phyloP scores from a whole-genome alignment of 345 rosid genomes.

The Citrus trifoliata region DNA sequence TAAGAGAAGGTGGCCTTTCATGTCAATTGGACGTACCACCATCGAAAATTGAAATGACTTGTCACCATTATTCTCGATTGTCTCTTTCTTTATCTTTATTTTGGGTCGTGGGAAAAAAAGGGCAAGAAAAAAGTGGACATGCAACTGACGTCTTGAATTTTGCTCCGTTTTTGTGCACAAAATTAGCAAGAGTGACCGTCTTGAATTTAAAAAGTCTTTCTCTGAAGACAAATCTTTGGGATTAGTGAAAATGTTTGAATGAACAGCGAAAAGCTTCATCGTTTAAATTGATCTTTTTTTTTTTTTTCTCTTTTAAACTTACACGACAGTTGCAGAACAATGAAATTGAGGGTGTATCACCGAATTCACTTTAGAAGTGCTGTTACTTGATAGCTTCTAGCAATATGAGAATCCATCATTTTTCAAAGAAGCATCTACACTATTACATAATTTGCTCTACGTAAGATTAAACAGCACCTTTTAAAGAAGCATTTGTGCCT shows the following conservation, averaged over 20 bases:
- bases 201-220: too few species aligned
- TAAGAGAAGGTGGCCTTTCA: constrained; percentile 14
- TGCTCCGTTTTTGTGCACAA: neutral
- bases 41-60: constrained; percentile 14
- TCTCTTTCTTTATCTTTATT: neutral
- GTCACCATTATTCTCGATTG: neutral
- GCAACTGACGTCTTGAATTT: neutral
- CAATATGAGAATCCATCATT: neutral
- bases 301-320: neutral
- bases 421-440: neutral
- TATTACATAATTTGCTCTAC: neutral
- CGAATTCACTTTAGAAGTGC: neutral
- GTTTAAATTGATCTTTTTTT: neutral
- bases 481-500: neutral
- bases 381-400: neutral
- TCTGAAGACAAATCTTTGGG: too few species aligned
- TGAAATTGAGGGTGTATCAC: neutral
- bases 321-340: neutral
- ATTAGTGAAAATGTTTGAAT: too few species aligned
- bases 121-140: neutral
- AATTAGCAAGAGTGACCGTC: neutral
- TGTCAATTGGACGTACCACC: constrained; percentile 21
- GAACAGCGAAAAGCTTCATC: neutral
- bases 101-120: neutral
- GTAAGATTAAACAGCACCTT: neutral